These are phyloP conservation scores for Hericium erinaceus DNA, from an alignment of 768 basidiomycete species.

Conservation along the genomic window DNA sequence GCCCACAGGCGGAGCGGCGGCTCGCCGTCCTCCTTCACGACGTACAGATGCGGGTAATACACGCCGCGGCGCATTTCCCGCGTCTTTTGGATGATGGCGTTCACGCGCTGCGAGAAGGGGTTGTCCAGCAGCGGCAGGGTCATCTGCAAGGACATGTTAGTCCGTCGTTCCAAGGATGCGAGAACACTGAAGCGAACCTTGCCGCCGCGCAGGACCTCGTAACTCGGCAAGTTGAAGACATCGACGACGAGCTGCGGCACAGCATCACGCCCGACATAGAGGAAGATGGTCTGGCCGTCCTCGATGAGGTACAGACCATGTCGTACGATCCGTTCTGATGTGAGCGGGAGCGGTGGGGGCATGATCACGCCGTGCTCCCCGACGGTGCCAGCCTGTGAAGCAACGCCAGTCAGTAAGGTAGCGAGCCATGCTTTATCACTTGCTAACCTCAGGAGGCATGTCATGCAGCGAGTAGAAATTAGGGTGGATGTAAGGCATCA, in stretches of 20 bases:
- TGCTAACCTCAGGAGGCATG: slow-evolving; percentile 81
- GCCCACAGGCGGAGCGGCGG: slow-evolving; percentile 93
- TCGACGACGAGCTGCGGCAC: slow-evolving; percentile 93
- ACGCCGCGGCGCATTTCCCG: slow-evolving; percentile 89
- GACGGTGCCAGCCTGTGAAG: slow-evolving; percentile 72
- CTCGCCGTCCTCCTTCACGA: slow-evolving; percentile 98
- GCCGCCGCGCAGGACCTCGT: slow-evolving; percentile 85
- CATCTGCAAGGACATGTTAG: slow-evolving; percentile 35
- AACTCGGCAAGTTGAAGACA: slow-evolving; percentile 84
- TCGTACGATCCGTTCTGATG: slow-evolving; percentile 89
- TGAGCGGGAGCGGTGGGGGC: slow-evolving; percentile 81
- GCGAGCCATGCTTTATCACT: slow-evolving; percentile 3
- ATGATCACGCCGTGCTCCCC: slow-evolving; percentile 84
- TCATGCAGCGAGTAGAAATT: slow-evolving; percentile 93
- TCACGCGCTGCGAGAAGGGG: slow-evolving; percentile 90
- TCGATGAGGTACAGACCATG: slow-evolving; percentile 96
- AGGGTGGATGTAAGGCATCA: slow-evolving; percentile 93
- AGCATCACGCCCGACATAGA: slow-evolving; percentile 97
- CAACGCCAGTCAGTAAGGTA: not conserved
- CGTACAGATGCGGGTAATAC: slow-evolving; percentile 89
- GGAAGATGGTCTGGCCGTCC: slow-evolving; percentile 95
- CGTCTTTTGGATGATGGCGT: slow-evolving; percentile 88
- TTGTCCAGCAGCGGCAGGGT: slow-evolving; percentile 90
- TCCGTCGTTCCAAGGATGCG: not conserved
- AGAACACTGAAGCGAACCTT: slow-evolving; percentile 48